A percentile compares a stretch with the other conserved stretches of the same genome.
phyloP scores from a whole-genome alignment of 148 eudicot genomes.

The Arbutus unedo region DNA sequence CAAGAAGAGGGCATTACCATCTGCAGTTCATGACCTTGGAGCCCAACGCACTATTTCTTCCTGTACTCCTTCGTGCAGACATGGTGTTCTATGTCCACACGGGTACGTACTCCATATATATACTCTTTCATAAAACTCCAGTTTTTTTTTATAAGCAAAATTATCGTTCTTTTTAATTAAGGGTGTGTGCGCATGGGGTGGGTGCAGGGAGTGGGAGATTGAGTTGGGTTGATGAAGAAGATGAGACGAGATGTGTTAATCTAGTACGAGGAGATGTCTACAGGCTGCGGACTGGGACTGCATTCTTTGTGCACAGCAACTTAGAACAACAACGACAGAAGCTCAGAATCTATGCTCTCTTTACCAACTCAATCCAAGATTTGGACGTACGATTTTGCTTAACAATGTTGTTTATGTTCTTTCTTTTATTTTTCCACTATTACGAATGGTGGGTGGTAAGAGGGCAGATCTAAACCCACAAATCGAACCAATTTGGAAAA shows the following conservation, averaged over 20 bases:
- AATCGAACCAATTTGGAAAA: no score
- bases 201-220: conserved; percentile 63
- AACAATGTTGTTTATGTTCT: neutral
- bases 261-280: conserved; percentile 54
- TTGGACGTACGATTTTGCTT: conserved; percentile 22
- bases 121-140: neutral
- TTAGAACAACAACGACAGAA: conserved; percentile 39
- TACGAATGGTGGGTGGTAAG: neutral
- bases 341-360: conserved; percentile 60
- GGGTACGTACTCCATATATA: conserved; percentile 28
- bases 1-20: conserved; percentile 34
- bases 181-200: neutral
- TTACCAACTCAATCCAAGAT: conserved; percentile 36
- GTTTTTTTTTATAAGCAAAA: neutral
- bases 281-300: conserved; percentile 43
- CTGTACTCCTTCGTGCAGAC: conserved; percentile 64
- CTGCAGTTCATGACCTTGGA: conserved; percentile 77
- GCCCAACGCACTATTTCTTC: conserved; percentile 72
- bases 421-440: neutral
- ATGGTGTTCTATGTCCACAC: conserved; percentile 80
- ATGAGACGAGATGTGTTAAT: conserved; percentile 23
- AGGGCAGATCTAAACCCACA: no score
- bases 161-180: neutral
- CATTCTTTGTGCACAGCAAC: conserved; percentile 61
- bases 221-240: conserved; percentile 46